Base-by-base conservation (phyloP, 1,284 basidiomycete species). In the Cryptococcus amylolentus region DNA sequence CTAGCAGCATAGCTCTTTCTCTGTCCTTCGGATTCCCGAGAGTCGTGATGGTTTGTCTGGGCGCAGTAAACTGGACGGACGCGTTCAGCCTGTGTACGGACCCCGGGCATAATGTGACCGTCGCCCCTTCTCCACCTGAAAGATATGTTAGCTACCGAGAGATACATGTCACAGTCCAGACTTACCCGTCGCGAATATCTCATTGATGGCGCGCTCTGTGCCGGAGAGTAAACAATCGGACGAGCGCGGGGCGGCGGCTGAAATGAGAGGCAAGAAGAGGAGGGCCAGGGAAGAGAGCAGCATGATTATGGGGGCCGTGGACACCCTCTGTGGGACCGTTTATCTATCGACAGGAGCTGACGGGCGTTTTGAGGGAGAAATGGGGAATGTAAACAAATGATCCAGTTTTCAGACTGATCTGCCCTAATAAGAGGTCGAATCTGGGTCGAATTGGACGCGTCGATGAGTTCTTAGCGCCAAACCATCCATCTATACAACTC, bases 21-120 rank as follows among this genome's bases (percentile, higher is more conserved):
- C 65, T 52, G 7, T 65, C 73, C 27, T 55, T 65, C 16, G 68
- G 67, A 55, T 70, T 49, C 1, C 71, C 74, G 45, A 64, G 57
- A 0, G 77, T 77, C 26, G 67, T 73, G 8, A 78, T 56, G 2
- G 68, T 73, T 57, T 77, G 77, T 8, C 63, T 50, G 3, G 64
- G 57, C 1, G 73, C 64, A 0, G 76, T 76, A 45, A 78, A 70
- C 12, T 59, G 49, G 48, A 78, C 72, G 1, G 73, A 66, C 20
- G 51, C 55, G 23, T 70, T 68, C 9, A 78, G 58, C 13, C 65
- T 61, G 58, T 77, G 73, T 3, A 75, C 70, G 5, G 75, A 75
- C 10, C 72, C 71, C 0, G 70, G 65, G 51, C 77, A 78, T 9
- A 78, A 62, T 4, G 51, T 20, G n/a, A 78, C 75, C 0, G 56